These are phyloP conservation scores for Hansenula sp. DNA, from an alignment of 1,139 yeast genomes.

Conservation along the genomic window DNA sequence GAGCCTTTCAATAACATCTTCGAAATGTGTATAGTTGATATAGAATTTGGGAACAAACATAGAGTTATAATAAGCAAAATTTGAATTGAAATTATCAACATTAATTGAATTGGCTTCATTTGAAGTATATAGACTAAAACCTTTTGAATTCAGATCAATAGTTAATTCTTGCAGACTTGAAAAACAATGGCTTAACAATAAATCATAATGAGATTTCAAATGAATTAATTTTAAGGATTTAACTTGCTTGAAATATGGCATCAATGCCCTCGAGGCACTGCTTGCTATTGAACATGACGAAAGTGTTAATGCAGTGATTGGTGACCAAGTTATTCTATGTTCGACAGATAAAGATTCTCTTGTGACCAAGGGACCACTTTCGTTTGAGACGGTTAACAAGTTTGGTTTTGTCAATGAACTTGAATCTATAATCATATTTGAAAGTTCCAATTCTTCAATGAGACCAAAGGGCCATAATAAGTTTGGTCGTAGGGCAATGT, in stretches of 20 bases:
- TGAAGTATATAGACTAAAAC: slow-evolving; percentile 32
- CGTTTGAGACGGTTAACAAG: slow-evolving; percentile 19
- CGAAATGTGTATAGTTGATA: slow-evolving; percentile 17
- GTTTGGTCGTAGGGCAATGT: slow-evolving; percentile 40
- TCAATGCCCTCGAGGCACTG: slow-evolving; percentile 28
- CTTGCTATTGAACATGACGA: slow-evolving; percentile 31
- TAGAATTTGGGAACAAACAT: slow-evolving; percentile 25
- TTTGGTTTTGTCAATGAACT: slow-evolving; percentile 31
- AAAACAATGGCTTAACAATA: slow-evolving; percentile 48
- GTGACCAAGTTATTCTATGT: slow-evolving; percentile 23
- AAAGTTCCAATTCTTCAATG: slow-evolving; percentile 39
- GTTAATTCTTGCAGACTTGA: slow-evolving; percentile 30
- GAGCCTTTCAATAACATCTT: slow-evolving; percentile 14
- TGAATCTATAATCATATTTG: slow-evolving; percentile 46
- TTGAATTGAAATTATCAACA: slow-evolving; percentile 18
- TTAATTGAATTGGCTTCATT: slow-evolving; percentile 16
- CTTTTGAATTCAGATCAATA: slow-evolving; percentile 45
- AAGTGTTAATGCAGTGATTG: slow-evolving; percentile 26
- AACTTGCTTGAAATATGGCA: slow-evolving; percentile 36
- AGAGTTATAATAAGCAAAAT: slow-evolving; percentile 22
- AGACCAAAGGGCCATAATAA: slow-evolving; percentile 39
- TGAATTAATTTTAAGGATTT: slow-evolving; percentile 32
- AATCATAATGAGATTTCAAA: slow-evolving; percentile 39
- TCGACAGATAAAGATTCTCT: slow-evolving; percentile 16
- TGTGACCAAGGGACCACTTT: slow-evolving; percentile 16